Conservation (phyloP, 331 rosid genomes). For the Pyracantha coccinea region DNA sequence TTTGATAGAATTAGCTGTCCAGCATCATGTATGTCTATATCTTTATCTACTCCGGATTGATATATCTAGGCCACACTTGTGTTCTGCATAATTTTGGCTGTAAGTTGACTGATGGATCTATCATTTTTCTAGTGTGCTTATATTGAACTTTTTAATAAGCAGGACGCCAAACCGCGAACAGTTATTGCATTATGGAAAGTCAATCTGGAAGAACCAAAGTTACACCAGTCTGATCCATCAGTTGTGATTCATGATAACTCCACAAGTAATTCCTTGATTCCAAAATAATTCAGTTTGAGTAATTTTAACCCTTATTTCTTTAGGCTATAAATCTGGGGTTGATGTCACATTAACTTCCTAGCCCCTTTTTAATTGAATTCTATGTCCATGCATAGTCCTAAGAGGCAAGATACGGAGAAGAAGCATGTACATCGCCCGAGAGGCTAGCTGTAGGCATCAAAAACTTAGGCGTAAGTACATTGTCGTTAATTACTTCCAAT, state of each 20-base stretch:
- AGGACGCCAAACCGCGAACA: conserved; percentile 76
- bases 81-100: conserved; percentile 1
- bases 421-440: conserved; percentile 6
- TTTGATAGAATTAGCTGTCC: neutral
- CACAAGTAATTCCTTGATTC: conserved; percentile 47
- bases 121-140: conserved; percentile 9
- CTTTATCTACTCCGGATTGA: neutral
- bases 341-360: conserved; percentile 2
- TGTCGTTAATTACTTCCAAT: neutral
- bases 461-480: conserved; percentile 34
- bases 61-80: neutral
- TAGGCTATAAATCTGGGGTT: conserved; percentile 8
- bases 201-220: conserved; percentile 72
- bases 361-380: conserved; percentile 23
- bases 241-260: conserved; percentile 46
- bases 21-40: neutral
- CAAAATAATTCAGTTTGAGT: neutral
- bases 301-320: neutral
- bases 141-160: conserved; percentile 25
- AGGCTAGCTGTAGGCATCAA: conserved; percentile 15
- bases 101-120: too few relatives aligned
- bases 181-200: conserved; percentile 76
- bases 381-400: conserved; percentile 29
- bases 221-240: conserved; percentile 71
- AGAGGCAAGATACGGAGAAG: conserved; percentile 1